phyloP scores from a whole-genome alignment of 225 moss, liverwort and hornwort genomes.

The Pleurozium schreberi region DNA sequence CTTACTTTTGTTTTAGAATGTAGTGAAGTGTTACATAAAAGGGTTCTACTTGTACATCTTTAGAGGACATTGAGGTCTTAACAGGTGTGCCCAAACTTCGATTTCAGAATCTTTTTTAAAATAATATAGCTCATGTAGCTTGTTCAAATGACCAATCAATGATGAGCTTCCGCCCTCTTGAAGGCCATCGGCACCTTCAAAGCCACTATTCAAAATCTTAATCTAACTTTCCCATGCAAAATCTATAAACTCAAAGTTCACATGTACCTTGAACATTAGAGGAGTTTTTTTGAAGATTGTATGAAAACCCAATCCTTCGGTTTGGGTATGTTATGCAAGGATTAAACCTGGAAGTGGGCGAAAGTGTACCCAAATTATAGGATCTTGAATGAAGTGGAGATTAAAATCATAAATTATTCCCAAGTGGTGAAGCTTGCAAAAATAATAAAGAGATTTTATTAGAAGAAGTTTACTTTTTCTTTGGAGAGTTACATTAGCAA shows the following conservation, averaged over 20 bases:
- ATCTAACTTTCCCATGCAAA: too few species aligned
- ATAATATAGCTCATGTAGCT: background rate
- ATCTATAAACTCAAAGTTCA: background rate
- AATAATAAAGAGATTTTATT: background rate
- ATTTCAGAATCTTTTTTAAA: background rate
- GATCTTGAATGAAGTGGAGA: too few species aligned
- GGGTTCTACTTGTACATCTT: fast-evolving
- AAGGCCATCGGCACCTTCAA: background rate
- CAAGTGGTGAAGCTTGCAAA: background rate
- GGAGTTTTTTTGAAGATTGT: background rate
- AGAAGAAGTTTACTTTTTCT: fast-evolving
- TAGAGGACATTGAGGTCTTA: fast-evolving
- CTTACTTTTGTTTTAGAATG: background rate
- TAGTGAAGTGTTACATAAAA: too few species aligned
- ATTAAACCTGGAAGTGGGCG: fast-evolving
- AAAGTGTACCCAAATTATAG: too few species aligned
- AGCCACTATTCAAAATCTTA: background rate
- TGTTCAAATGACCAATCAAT: background rate
- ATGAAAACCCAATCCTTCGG: fast-evolving
- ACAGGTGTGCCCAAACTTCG: fast-evolving
- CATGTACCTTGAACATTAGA: background rate
- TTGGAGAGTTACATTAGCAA: background rate
- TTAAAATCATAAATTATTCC: background rate
- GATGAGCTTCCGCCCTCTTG: fast-evolving
- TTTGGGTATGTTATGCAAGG: fast-evolving